phyloP scores from a whole-genome alignment of 495 filamentous ascomycete species.

The Xanthoparmelia taractica region DNA sequence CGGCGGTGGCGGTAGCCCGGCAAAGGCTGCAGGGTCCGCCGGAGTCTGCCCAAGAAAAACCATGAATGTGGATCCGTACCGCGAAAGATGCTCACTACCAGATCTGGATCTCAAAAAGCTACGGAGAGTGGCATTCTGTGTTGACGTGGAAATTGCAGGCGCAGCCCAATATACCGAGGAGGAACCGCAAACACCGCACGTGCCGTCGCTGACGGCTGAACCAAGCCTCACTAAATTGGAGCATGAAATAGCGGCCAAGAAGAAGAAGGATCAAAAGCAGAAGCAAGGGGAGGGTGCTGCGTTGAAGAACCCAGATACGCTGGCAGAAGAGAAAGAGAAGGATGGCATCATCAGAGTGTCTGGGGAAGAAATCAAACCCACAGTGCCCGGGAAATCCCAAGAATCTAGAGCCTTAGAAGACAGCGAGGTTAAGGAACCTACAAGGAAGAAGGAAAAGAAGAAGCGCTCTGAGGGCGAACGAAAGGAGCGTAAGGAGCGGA shows the following conservation, averaged over 20 bases:
- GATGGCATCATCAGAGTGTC: slow-evolving; percentile 38
- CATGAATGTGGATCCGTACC: slow-evolving; percentile 73
- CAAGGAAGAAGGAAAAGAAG: slow-evolving; percentile 81
- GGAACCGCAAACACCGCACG: slow-evolving; percentile 26
- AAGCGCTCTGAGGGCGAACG: slow-evolving; percentile 82
- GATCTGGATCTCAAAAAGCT: slow-evolving; percentile 77
- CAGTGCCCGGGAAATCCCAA: not conserved
- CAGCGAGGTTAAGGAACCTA: slow-evolving; percentile 42
- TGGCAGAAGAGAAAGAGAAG: slow-evolving; percentile 52
- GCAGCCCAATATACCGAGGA: slow-evolving; percentile 41
- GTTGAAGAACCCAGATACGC: slow-evolving; percentile 52
- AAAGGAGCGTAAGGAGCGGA: slow-evolving; percentile 78
- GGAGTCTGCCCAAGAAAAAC: slow-evolving; percentile 63
- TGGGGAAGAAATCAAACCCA: slow-evolving; percentile 31
- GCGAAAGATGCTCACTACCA: slow-evolving; percentile 69
- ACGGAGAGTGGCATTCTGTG: slow-evolving; percentile 83
- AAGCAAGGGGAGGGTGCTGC: slow-evolving; percentile 63
- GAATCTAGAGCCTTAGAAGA: slow-evolving; percentile 30
- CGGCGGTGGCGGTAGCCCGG: slow-evolving; percentile 41
- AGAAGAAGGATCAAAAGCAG: slow-evolving; percentile 48
- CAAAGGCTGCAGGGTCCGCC: slow-evolving; percentile 46
- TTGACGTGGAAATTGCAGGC: slow-evolving; percentile 94
- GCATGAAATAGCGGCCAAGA: slow-evolving; percentile 29
- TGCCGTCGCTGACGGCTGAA: slow-evolving; percentile 29
- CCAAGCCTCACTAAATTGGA: slow-evolving; percentile 27